Base-by-base conservation (phyloP, 2,329 filamentous ascomycete genomes). In the Aureobasidium namibiae region DNA sequence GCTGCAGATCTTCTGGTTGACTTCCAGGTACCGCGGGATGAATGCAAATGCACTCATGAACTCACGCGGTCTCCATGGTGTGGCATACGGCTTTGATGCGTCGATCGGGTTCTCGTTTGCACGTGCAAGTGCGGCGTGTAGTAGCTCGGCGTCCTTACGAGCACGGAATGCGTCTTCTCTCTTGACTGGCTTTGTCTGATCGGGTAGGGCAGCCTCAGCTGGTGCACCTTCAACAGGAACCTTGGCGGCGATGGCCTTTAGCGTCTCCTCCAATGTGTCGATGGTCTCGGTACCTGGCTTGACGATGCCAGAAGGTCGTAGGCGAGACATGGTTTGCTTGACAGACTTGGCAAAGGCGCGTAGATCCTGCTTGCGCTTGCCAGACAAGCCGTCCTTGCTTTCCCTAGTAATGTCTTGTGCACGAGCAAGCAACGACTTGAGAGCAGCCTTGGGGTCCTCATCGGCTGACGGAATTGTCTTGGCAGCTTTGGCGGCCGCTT, bases 1-100 rank as follows among this genome's bases (percentile, higher is more conserved):
- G 1, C 92, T 87, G 75, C 94, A 99, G 67, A 97, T 88, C 69
- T 92, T 95, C 74, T 95, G 94, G 79, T 97, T 96, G 67, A 99
- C 94, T 76, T 99, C 95, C 62, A 99, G 83, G 73, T 97, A 99
- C 57, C 89, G 80, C 11, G 94, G 94, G 65, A 99, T 91, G 74
- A 96, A 96, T 24, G 92, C 91, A 74, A 99, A 99, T 0, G 92
- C 86, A 54, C 83, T 81, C 89, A 99, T 95, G 74, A 83, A 97
- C 56, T 87, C 82, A 59, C 91, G 82, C 13, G 94, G 94, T 64
- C 81, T 77, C 94, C 94, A 99, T 13, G 94, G 94, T 1, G 92
- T 96, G 4, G 82, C 82, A 71, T 99, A 99, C 3, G 94, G 90
- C 75, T 95, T 95, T 60, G 73, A 76, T 26, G 75, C 73, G 73